Evolutionary conservation across 2,329 filamentous ascomycete species (phyloP).

Genomic region (Arachnomyces sp.): DNA sequence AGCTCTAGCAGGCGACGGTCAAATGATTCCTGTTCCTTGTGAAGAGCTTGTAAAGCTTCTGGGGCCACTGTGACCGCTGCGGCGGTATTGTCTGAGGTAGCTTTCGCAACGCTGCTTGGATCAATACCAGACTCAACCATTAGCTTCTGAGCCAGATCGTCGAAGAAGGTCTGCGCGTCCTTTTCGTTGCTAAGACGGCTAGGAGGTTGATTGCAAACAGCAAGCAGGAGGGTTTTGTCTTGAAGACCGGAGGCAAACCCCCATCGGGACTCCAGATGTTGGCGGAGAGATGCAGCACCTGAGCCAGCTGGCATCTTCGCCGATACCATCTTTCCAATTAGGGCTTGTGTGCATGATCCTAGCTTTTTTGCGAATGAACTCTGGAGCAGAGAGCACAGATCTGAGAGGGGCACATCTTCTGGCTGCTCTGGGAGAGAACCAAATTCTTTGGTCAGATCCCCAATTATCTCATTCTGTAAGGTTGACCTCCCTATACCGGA

Average conservation of each 20-base stretch:
- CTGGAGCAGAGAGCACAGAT: conserved; percentile 24
- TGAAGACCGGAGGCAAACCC: conserved; percentile 16
- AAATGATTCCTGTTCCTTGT: conserved; percentile 6
- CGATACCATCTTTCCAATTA: conserved; percentile 24
- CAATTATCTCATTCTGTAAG: conserved; percentile 38
- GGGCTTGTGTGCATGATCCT: conserved; percentile 21
- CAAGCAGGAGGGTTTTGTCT: conserved; percentile 15
- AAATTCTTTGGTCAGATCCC: conserved; percentile 36
- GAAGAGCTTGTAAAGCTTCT: conserved; percentile 2
- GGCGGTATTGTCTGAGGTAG: neutral
- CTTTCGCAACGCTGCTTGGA: conserved; percentile 1
- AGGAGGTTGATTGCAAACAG: conserved; percentile 17
- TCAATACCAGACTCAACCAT: conserved; percentile 9
- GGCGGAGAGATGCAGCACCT: conserved; percentile 12
- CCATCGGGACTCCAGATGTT: conserved; percentile 20
- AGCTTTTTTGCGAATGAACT: conserved; percentile 21
- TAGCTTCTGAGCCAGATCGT: conserved; percentile 15
- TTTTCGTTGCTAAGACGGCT: conserved; percentile 11
- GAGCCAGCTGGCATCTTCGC: conserved; percentile 25
- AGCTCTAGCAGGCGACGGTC: conserved; percentile 3
- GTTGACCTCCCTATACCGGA: conserved; percentile 30
- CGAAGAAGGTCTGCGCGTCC: conserved; percentile 17
- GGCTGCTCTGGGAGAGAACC: conserved; percentile 32
- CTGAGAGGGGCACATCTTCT: conserved; percentile 30
- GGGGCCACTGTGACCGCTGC: neutral